Percentiles rank a stretch among this genome's conserved stretches.
Conservation (phyloP, 768 basidiomycete species). For the Xerocomellus amylosporus region DNA sequence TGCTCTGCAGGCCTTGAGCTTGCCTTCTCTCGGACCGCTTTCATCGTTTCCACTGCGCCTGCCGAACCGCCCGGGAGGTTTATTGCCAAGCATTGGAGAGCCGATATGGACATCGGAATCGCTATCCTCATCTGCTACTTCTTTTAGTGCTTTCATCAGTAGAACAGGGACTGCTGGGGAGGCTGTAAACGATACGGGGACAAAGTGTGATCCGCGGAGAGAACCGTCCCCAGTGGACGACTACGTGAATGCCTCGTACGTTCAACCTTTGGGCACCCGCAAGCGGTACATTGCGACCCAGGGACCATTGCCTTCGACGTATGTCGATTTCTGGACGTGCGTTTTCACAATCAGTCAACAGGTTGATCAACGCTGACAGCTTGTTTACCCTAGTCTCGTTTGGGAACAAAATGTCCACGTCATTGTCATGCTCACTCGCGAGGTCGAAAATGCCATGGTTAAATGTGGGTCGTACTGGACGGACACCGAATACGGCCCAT, state of each 20-base stretch:
- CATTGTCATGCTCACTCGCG: slow-evolving; percentile 95
- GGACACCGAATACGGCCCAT: slow-evolving; percentile 63
- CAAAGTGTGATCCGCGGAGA: slow-evolving; percentile 10
- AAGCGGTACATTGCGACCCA: slow-evolving; percentile 94
- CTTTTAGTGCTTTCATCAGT: neutral
- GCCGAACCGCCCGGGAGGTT: slow-evolving; percentile 12
- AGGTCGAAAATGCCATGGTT: slow-evolving; percentile 81
- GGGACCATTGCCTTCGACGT: slow-evolving; percentile 88
- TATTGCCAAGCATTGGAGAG: slow-evolving; percentile 18
- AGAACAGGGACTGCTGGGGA: neutral
- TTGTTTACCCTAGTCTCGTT: slow-evolving; percentile 52
- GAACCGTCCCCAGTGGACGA: slow-evolving; percentile 59
- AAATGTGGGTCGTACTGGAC: slow-evolving; percentile 94
- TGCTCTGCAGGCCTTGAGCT: neutral
- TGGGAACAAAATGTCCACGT: slow-evolving; percentile 96
- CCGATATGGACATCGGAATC: slow-evolving; percentile 4
- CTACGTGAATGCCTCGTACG: slow-evolving; percentile 93
- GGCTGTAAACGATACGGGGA: neutral
- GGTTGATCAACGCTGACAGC: slow-evolving; percentile 3
- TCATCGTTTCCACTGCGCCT: slow-evolving; percentile 18
- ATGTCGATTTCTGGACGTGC: slow-evolving; percentile 91
- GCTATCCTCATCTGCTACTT: neutral
- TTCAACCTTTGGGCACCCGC: slow-evolving; percentile 80
- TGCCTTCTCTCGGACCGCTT: slow-evolving; percentile 5
- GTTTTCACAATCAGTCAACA: slow-evolving; percentile 30